Evolutionary conservation across 2,329 filamentous ascomycete genomes (phyloP).

Genomic region (Penicillium sp.): DNA sequence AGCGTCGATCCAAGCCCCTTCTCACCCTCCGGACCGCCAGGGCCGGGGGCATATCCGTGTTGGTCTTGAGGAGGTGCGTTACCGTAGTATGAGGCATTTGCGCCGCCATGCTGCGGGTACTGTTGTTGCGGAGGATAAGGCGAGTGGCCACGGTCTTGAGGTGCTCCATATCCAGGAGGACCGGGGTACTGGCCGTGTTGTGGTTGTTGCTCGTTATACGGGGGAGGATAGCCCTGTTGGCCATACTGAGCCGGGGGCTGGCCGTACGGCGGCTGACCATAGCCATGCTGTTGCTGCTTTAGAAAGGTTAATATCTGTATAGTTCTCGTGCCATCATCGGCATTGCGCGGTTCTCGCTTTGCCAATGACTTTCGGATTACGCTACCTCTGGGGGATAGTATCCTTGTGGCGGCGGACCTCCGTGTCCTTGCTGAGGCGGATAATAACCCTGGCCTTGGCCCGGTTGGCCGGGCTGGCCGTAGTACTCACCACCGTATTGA

Average conservation of each 20-base stretch:
- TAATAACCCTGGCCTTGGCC: constrained; percentile 10
- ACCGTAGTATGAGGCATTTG: constrained; percentile 39
- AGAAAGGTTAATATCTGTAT: neutral
- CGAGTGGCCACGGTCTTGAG: constrained; percentile 32
- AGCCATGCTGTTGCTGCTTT: constrained; percentile 21
- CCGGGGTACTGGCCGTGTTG: constrained; percentile 22
- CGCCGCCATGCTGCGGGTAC: constrained; percentile 25
- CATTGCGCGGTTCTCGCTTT: constrained; percentile 11
- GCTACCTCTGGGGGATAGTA: constrained; percentile 33
- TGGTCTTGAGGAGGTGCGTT: constrained; percentile 21
- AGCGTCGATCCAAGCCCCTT: constrained; percentile 27
- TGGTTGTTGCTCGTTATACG: constrained; percentile 17
- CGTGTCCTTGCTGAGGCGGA: constrained; percentile 26
- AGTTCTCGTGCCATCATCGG: too few species aligned
- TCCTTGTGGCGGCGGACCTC: constrained; percentile 27
- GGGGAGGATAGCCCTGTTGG: constrained; percentile 15
- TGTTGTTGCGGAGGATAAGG: constrained; percentile 34
- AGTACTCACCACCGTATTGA: constrained; percentile 29
- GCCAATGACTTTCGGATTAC: too few species aligned
- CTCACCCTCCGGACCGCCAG: constrained; percentile 23
- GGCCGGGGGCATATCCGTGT: constrained; percentile 22
- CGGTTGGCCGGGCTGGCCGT: constrained; percentile 26
- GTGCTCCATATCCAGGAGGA: constrained; percentile 27
- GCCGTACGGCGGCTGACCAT: constrained; percentile 23
- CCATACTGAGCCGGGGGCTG: constrained; percentile 23